A percentile compares a stretch with the other conserved stretches of the same genome.
These are phyloP conservation scores for Claviceps maximensis DNA, from an alignment of 2,329 filamentous ascomycete species.

Conservation along the genomic window DNA sequence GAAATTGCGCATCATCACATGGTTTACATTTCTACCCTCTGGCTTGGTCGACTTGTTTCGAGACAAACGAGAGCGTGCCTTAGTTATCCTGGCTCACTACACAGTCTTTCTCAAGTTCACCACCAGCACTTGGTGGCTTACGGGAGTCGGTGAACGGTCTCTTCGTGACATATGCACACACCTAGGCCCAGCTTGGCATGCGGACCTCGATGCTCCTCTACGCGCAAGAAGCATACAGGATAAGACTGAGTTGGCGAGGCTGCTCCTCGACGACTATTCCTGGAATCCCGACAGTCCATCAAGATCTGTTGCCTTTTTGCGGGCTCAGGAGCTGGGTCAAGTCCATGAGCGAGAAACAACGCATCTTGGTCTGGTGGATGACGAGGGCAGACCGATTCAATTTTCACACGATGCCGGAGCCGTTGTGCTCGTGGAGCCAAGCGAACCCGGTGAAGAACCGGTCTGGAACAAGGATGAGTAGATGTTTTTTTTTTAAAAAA, in stretches of 20 bases:
- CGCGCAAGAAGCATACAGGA: slow-evolving; percentile 20
- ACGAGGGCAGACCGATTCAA: slow-evolving; percentile 3
- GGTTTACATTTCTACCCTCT: slow-evolving; percentile 36
- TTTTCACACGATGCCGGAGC: neutral
- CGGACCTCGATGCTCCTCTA: slow-evolving; percentile 18
- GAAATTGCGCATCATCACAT: slow-evolving; percentile 36
- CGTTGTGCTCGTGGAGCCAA: slow-evolving; percentile 3
- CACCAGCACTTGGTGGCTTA: slow-evolving; percentile 35
- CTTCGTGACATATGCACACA: slow-evolving; percentile 29
- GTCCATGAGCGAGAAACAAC: slow-evolving; percentile 1
- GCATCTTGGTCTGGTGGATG: slow-evolving; percentile 6
- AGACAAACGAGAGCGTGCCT: slow-evolving; percentile 28
- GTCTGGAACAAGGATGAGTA: slow-evolving; percentile 2
- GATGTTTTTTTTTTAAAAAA: too few species aligned
- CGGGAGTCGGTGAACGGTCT: slow-evolving; percentile 31
- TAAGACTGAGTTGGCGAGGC: slow-evolving; percentile 22
- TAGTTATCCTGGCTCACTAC: slow-evolving; percentile 41
- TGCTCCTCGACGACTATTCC: slow-evolving; percentile 30
- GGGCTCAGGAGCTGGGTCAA: neutral
- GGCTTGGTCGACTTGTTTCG: slow-evolving; percentile 31
- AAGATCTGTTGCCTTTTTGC: neutral
- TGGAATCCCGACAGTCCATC: slow-evolving; percentile 18
- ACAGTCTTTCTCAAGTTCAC: slow-evolving; percentile 35
- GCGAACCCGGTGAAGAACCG: slow-evolving; percentile 1
- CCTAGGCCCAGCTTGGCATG: slow-evolving; percentile 26